Percentiles rank a stretch among this genome's conserved stretches.
Evolutionary conservation across 2,329 filamentous ascomycete species (phyloP).

Genomic region (Trichoderma citrinoviride): DNA sequence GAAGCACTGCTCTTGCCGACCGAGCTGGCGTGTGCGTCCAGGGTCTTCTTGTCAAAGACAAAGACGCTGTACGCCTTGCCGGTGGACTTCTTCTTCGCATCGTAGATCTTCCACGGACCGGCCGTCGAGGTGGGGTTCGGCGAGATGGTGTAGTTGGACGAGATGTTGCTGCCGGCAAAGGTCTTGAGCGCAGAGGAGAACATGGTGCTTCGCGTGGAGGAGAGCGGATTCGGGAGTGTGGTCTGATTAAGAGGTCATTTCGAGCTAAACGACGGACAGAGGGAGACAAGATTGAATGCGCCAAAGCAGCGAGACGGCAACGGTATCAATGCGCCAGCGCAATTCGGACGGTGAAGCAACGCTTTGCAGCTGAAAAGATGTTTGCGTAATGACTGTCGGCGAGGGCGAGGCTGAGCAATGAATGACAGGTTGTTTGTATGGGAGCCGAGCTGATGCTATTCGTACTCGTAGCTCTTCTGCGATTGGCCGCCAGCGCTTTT

Average conservation of each 20-base stretch:
- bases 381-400: neutral
- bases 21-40: constrained; percentile 58
- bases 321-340: neutral
- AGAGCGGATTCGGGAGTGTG: constrained; percentile 14
- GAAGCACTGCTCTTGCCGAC: constrained; percentile 50
- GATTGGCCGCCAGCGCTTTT: constrained; percentile 1
- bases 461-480: constrained; percentile 12
- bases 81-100: constrained; percentile 94
- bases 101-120: constrained; percentile 96
- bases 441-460: constrained; percentile 9
- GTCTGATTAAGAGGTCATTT: constrained; percentile 29
- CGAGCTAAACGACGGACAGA: constrained; percentile 15
- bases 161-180: constrained; percentile 86
- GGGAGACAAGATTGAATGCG: neutral
- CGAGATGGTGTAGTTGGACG: constrained; percentile 83
- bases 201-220: constrained; percentile 52
- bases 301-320: neutral
- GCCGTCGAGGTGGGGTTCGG: constrained; percentile 72
- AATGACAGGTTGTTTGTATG: neutral
- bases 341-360: neutral
- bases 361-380: neutral
- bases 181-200: constrained; percentile 93
- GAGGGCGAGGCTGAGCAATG: constrained; percentile 13
- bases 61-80: constrained; percentile 88
- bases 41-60: constrained; percentile 84